Evolutionary conservation across 805 yeast species (phyloP).

Genomic region (Suhomyces xylopsoci): DNA sequence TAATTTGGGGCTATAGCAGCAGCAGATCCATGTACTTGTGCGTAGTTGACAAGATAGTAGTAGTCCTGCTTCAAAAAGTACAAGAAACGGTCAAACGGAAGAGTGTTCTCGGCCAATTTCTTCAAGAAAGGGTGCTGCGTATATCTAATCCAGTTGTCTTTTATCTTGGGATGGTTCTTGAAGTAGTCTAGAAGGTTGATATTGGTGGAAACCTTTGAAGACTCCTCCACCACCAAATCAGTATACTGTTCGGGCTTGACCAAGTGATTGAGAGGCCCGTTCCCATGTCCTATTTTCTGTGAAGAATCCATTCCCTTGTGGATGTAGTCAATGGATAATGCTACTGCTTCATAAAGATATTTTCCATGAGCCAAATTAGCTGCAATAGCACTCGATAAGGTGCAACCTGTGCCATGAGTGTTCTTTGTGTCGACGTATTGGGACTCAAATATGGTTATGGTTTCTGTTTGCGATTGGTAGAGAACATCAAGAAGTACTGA

Average conservation of each 20-base stretch:
- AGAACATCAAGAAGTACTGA: constrained; percentile 48
- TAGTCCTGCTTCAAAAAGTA: constrained; percentile 64
- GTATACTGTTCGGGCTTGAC: constrained; percentile 26
- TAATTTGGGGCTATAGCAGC: constrained; percentile 59
- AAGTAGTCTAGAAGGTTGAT: constrained; percentile 41
- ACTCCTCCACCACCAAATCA: constrained; percentile 8
- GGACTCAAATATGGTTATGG: constrained; percentile 46
- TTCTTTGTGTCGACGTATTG: constrained; percentile 44
- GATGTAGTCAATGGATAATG: constrained; percentile 59
- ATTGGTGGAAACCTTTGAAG: not conserved
- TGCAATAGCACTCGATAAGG: constrained; percentile 77
- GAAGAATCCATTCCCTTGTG: constrained; percentile 55
- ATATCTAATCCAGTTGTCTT: constrained; percentile 55
- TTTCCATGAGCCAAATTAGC: constrained; percentile 64
- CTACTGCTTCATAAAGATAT: constrained; percentile 47
- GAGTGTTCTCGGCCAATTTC: constrained; percentile 48
- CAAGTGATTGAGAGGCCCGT: constrained; percentile 75
- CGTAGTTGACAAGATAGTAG: constrained; percentile 65
- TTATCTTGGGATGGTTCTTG: constrained; percentile 53
- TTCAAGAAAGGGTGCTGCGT: constrained; percentile 60
- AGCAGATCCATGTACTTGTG: constrained; percentile 61
- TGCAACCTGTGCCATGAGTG: constrained; percentile 91
- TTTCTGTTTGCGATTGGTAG: constrained; percentile 39
- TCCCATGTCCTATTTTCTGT: constrained; percentile 49
- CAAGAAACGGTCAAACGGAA: constrained; percentile 50